phyloP scores from a whole-genome alignment of 345 rosid genomes.

The Noccaea caerulescens region DNA sequence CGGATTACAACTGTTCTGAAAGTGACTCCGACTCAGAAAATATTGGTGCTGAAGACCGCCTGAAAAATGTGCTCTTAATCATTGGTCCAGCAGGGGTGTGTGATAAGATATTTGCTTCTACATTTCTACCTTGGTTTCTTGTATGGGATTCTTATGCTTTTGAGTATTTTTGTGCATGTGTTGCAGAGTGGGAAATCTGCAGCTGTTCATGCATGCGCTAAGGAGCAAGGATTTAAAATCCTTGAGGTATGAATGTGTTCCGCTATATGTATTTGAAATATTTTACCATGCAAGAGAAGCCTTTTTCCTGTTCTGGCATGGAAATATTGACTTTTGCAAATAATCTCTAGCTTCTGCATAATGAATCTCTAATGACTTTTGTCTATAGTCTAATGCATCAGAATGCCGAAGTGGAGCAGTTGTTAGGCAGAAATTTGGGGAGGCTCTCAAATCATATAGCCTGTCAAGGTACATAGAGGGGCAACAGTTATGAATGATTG shows the following conservation, averaged over 20 bases:
- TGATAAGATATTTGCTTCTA: constrained; percentile 19
- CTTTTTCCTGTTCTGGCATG: constrained; percentile 5
- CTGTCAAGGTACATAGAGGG: constrained; percentile 61
- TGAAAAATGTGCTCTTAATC: constrained; percentile 82
- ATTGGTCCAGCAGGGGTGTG: constrained; percentile 80
- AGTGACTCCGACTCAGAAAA: constrained; percentile 70
- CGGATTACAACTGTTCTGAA: constrained; percentile 49
- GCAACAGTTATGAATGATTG: constrained; percentile 25
- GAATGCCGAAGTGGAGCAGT: constrained; percentile 81
- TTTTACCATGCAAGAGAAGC: background rate
- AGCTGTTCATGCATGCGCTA: constrained; percentile 89
- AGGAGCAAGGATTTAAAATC: constrained; percentile 85
- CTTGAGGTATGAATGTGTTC: constrained; percentile 65
- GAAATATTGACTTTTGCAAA: background rate
- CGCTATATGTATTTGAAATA: constrained; percentile 15
- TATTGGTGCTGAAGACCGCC: constrained; percentile 47
- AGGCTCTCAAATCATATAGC: constrained; percentile 74
- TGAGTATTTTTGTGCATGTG: constrained; percentile 29
- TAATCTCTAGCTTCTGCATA: background rate
- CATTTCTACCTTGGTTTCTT: constrained; percentile 13
- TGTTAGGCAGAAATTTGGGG: constrained; percentile 85
- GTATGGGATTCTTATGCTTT: constrained; percentile 24
- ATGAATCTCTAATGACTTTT: constrained; percentile 16
- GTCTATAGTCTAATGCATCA: constrained; percentile 74
- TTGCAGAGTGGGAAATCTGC: constrained; percentile 98